Evolutionary conservation across 2,329 filamentous ascomycete species (phyloP), one percentile per base, ranked within the genome.

Genomic region (Diaporthe sp.): DNA sequence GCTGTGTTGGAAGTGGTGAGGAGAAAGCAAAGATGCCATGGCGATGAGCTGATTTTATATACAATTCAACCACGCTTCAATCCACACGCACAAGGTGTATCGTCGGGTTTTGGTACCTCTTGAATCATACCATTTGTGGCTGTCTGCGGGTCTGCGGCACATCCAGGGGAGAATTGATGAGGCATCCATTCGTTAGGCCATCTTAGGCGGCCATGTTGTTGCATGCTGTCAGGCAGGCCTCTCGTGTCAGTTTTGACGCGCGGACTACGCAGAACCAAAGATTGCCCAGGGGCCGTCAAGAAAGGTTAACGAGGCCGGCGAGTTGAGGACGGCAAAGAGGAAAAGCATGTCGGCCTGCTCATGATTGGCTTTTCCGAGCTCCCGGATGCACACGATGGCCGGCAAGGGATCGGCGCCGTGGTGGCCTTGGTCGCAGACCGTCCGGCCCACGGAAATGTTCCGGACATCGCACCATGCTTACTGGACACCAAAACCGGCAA

Each of bases 401-500:
- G 22, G 31, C n/a, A 15, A 53, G 9, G 25, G 46, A 68, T 28
- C 46, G 46, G 46, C 46, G 46, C n/a, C 17, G 46, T 31, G 42
- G 42, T 9, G 65, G 46, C 34, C 65, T 17, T 25, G 65, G 46
- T 39, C 22, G 34, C 31, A 1, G 34, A 17, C 65, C 65, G 65
- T 2, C 31, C 19, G 46, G 9, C 65, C 49, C 13, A 42, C 49
- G 49, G 65, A 55, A 55, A 55, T 22, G 65, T 55, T 28, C 49
- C 65, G 65, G 65, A 55, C 65, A 39, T 70, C 8, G 49, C 46
- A 70, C 65, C 4, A 70, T 31, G 65, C 65, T 68, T 19, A 68
- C 13, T 53, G 65, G 65, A 25, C 6, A 17, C 8, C 42, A 28
- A 17, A 17, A 39, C 65, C 34, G 8, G 28, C 34, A 13, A 17